These are phyloP conservation scores for Diatrype stigma DNA, from an alignment of 2,329 filamentous ascomycete genomes.

Conservation along the genomic window DNA sequence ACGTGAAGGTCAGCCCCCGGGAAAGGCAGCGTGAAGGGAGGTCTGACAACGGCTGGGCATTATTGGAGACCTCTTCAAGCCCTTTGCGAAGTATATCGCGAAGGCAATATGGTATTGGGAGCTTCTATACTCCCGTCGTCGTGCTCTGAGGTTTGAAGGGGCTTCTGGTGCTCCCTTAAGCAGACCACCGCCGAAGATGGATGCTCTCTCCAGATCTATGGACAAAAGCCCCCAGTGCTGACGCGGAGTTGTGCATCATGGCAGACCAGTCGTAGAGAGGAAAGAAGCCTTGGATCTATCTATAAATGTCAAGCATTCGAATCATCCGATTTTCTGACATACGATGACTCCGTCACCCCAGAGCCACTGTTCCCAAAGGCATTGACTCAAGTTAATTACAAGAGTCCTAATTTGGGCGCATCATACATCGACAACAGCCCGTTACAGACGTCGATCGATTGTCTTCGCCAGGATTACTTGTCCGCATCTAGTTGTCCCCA, in stretches of 20 bases:
- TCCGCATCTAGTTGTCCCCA: too few relatives aligned
- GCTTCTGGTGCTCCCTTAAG: background rate
- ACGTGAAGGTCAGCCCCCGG: conserved; percentile 14
- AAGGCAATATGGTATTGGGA: conserved; percentile 7
- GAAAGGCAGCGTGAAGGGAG: conserved; percentile 1
- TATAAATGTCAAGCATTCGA: background rate
- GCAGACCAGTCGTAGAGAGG: background rate
- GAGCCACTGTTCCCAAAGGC: background rate
- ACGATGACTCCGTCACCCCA: background rate
- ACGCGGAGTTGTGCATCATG: background rate
- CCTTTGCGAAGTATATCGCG: conserved; percentile 10
- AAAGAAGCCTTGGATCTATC: background rate
- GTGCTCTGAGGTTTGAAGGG: background rate
- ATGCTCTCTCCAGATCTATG: background rate
- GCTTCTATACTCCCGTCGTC: conserved; percentile 1
- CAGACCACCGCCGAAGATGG: background rate
- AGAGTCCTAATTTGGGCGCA: too few relatives aligned
- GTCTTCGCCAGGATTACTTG: too few relatives aligned
- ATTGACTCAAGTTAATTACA: too few relatives aligned
- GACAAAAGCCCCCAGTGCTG: background rate
- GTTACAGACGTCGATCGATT: too few relatives aligned
- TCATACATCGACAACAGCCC: too few relatives aligned
- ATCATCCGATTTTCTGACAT: background rate
- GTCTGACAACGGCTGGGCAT: conserved; percentile 12
- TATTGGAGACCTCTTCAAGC: conserved; percentile 2